Evolutionary conservation across 495 filamentous ascomycete species (phyloP), one percentile per base, ranked within the genome.

Genomic region (Penicillium bialowiezense): DNA sequence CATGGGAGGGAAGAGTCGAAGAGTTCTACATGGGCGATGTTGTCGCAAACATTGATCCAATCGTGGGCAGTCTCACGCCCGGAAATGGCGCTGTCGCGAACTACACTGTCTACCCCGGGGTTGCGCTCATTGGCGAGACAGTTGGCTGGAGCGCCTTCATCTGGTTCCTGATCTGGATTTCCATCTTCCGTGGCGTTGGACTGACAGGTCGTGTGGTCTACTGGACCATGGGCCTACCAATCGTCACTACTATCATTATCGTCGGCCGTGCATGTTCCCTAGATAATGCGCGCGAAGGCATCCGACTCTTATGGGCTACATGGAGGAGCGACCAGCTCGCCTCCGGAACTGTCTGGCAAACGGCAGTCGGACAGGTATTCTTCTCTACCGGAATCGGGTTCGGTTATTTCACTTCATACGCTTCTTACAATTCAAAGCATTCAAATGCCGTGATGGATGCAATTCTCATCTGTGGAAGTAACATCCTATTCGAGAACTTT

Each of bases 161-260:
- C 36, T 71, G 67, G 68, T 69, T 71, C 41, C 41, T 69, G 3
- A 63, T 69, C 38, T 71, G 64, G 65, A 28, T 71, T 15, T 71
- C 55, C 15, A 71, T 69, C 28, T 71, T 71, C 51, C 58, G 60
- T 21, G 68, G 68, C 18, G 67, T 70, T 1, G 68, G 68, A 5
- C 24, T 68, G 46, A 73, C 69, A 3, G 69, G 69, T 13, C 68
- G 69, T 2, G 69, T 70, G 28, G 68, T 70, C 1, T 73, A 73
- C 56, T 70, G 67, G 49, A 73, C 69, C 18, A 72, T 73, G 69
- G 69, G 67, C 13, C 49, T 73, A n/a, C 69, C 69, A 3, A 70
- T 73, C 29, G 56, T 70, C 46, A 64, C 53, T n/a, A 62, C 53
- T 12, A 59, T 69, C 48, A 72, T 72, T 38, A 53, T 72, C 28